Evolutionary conservation across 139 green algal genomes (phyloP).

Genomic region (Coccomyxa sp.): DNA sequence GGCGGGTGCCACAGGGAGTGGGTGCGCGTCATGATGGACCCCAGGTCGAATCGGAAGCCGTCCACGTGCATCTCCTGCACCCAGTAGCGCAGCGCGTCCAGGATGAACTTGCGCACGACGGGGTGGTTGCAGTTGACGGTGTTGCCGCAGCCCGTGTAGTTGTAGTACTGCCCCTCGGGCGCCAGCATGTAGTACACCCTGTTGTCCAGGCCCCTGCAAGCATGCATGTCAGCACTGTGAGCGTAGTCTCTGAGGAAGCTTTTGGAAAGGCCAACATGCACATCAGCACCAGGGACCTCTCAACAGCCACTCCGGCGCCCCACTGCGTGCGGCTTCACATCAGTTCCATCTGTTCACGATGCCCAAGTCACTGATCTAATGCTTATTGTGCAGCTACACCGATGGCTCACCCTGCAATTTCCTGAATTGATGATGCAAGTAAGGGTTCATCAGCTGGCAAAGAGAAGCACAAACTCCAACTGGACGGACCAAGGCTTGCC

Average conservation of each 20-base stretch:
- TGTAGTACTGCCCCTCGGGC: constrained; percentile 92
- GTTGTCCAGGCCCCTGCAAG: constrained; percentile 91
- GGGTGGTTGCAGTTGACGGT: constrained; percentile 99
- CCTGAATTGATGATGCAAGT: background rate
- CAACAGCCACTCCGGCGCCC: no score
- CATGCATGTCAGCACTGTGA: background rate
- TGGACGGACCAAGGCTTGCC: no score
- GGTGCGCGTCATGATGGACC: constrained; percentile 90
- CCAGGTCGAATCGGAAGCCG: constrained; percentile 89
- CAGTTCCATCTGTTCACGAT: no score
- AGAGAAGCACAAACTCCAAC: no score
- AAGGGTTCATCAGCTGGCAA: no score
- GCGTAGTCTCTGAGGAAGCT: no score
- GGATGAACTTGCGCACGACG: constrained; percentile 81
- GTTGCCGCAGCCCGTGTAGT: constrained; percentile 98
- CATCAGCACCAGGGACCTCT: no score
- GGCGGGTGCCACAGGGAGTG: constrained; percentile 68
- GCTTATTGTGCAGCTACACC: no score
- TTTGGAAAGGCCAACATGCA: no score
- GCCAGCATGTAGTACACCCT: constrained; percentile 97
- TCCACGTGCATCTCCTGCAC: constrained; percentile 54
- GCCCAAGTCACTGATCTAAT: no score
- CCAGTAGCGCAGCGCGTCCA: constrained; percentile 95
- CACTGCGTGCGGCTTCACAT: no score
- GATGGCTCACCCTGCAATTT: background rate